Base-by-base conservation (phyloP, 805 yeast genomes). In the Candida krabiensis region DNA sequence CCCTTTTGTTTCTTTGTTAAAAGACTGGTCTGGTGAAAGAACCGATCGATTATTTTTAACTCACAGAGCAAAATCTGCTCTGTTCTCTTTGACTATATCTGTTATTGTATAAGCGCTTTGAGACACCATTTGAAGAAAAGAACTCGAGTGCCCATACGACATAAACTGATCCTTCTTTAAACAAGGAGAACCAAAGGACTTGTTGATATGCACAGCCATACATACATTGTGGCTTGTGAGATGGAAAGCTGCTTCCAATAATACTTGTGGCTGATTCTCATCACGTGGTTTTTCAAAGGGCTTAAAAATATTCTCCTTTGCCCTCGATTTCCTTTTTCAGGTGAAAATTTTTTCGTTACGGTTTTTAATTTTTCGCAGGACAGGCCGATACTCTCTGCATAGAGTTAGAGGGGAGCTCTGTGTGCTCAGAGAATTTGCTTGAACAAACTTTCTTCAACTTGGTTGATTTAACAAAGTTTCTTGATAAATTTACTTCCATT, bases 291-390 rank as follows among this genome's bases (percentile, higher is more conserved):
- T 12, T 3, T 4, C 4, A 9, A 12, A 26, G 32, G 36, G 36
- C 21, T 28, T 13, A 11, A 4, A 6, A 4, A 32, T n/a, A n/a
- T n/a, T n/a, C n/a, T n/a, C n/a, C n/a, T n/a, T n/a, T n/a, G 18
- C 35, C 41, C 41, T 31, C 36, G 21, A 15, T 23, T 35, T 35
- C 38, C 38, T 22, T 32, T 26, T 35, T 14, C 14, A 18, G 38
- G 29, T 35, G 38, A 35, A 35, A 35, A 35, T 35, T 35, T 35
- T 35, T 35, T 28, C 33, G 17, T 22, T 25, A 31, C 21, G 12
- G 36, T 34, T 34, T 34, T 34, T 32, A 34, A 31, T 15, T 16
- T 15, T n/a, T 24, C 27, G 36, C 13, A 30, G 12, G 8, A 13
- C n/a, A 19, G 17, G 28, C 18, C 18, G 30, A 14, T 22, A 30